Evolutionary conservation across 1,139 yeast species (phyloP).

Genomic region (Ogataea hybrid): DNA sequence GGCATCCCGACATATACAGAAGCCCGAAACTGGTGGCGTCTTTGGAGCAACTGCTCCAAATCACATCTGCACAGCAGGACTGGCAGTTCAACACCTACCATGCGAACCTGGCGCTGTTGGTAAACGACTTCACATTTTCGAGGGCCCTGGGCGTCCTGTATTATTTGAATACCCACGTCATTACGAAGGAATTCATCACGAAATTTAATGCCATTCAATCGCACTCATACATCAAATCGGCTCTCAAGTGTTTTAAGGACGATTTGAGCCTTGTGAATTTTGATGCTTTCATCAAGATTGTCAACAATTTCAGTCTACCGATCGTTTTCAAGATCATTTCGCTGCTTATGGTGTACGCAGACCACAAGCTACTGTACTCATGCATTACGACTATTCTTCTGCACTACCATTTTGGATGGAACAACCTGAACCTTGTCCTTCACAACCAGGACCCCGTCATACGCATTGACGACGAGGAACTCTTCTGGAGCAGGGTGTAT

Average conservation of each 20-base stretch:
- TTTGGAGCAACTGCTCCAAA: constrained; percentile 28
- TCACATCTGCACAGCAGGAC: constrained; percentile 26
- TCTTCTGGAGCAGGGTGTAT: constrained; percentile 35
- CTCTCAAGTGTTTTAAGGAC: constrained; percentile 28
- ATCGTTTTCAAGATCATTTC: constrained; percentile 26
- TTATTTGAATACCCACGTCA: constrained; percentile 29
- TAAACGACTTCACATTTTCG: constrained; percentile 22
- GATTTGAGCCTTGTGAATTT: constrained; percentile 33
- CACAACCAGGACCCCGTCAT: constrained; percentile 15
- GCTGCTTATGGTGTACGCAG: constrained; percentile 29
- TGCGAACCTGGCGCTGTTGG: constrained; percentile 14
- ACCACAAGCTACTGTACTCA: constrained; percentile 39
- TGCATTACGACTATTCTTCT: constrained; percentile 38
- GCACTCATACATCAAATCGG: constrained; percentile 20
- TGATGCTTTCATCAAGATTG: constrained; percentile 23
- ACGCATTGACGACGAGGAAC: constrained; percentile 29
- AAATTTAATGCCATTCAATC: constrained; percentile 30
- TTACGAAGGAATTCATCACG: constrained; percentile 27
- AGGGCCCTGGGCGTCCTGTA: constrained; percentile 31
- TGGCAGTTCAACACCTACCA: constrained; percentile 23
- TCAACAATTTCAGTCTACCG: constrained; percentile 22
- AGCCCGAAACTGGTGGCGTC: constrained; percentile 29
- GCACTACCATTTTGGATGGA: constrained; percentile 51
- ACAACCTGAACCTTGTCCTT: constrained; percentile 33
- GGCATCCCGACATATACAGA: constrained; percentile 17